A percentile compares a stretch with the other conserved stretches of the same genome.
These are phyloP conservation scores for Kregervanrija delftensis DNA, from an alignment of 805 yeast species.

Conservation along the genomic window DNA sequence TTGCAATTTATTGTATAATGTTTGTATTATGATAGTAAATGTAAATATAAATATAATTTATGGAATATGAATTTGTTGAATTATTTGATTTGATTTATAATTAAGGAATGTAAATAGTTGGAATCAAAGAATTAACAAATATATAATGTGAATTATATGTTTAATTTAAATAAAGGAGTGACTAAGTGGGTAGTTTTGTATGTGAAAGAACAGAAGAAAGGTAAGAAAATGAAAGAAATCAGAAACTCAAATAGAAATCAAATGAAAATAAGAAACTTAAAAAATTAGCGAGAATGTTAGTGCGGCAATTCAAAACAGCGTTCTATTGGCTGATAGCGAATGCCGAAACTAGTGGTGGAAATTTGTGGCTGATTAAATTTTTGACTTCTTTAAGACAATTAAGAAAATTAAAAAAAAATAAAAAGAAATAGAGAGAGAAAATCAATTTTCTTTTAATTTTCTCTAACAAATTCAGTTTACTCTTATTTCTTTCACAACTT, in stretches of 20 bases:
- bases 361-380: too few species aligned
- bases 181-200: conserved; percentile 10
- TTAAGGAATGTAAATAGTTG: conserved; percentile 4
- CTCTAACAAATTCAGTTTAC: background rate
- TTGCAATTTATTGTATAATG: too few species aligned
- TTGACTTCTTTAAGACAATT: too few species aligned
- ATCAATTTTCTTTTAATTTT: background rate
- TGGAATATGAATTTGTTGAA: background rate
- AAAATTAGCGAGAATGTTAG: too few species aligned
- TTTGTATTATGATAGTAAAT: background rate
- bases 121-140: background rate
- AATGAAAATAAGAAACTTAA: background rate
- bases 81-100: background rate
- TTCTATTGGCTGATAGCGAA: too few species aligned
- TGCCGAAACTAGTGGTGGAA: too few species aligned
- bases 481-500: background rate
- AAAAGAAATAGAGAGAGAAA: background rate
- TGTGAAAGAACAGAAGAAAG: background rate
- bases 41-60: background rate
- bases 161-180: conserved; percentile 11
- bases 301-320: too few species aligned
- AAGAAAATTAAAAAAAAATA: background rate
- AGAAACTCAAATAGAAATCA: background rate
- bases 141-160: background rate
- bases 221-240: background rate